phyloP scores from a whole-genome alignment of 805 yeast genomes.

The Ogataea methylovora region DNA sequence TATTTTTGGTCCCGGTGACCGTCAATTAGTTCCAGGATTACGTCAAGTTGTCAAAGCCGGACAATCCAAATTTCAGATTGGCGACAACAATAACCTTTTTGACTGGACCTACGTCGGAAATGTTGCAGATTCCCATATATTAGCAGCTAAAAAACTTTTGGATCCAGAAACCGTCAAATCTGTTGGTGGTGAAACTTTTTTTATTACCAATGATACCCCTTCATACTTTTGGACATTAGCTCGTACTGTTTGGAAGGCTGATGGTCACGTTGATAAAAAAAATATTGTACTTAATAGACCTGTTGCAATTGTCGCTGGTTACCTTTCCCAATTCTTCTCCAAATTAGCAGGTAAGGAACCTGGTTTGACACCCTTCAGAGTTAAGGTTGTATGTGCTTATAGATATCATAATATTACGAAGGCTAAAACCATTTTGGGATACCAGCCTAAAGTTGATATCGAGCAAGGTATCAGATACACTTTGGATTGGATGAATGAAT shows the following conservation, averaged over 20 bases:
- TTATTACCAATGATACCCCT: slow-evolving; percentile 90
- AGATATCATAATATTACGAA: slow-evolving; percentile 89
- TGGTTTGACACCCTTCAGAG: slow-evolving; percentile 94
- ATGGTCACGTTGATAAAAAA: slow-evolving; percentile 69
- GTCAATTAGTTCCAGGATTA: slow-evolving; percentile 91
- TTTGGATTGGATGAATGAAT: slow-evolving; percentile 84
- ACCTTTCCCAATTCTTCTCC: slow-evolving; percentile 68
- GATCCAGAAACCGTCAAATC: slow-evolving; percentile 30
- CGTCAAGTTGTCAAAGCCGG: slow-evolving; percentile 76
- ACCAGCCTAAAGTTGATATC: slow-evolving; percentile 69
- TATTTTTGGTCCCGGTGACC: slow-evolving; percentile 97
- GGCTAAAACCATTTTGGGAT: slow-evolving; percentile 73
- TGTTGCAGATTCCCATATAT: slow-evolving; percentile 93
- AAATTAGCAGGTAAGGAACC: slow-evolving; percentile 74
- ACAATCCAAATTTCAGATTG: slow-evolving; percentile 88
- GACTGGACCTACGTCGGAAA: slow-evolving; percentile 99
- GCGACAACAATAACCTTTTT: slow-evolving; percentile 87
- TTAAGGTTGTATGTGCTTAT: slow-evolving; percentile 82
- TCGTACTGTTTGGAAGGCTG: slow-evolving; percentile 94
- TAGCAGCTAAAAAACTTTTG: slow-evolving; percentile 76
- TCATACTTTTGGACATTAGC: slow-evolving; percentile 96
- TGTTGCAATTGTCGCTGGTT: slow-evolving; percentile 77
- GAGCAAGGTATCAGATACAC: slow-evolving; percentile 78
- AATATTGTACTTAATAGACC: slow-evolving; percentile 65
- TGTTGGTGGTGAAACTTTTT: slow-evolving; percentile 83